Base-by-base conservation (phyloP, 345 rosid species). In the Crucihimalaya himalaica region DNA sequence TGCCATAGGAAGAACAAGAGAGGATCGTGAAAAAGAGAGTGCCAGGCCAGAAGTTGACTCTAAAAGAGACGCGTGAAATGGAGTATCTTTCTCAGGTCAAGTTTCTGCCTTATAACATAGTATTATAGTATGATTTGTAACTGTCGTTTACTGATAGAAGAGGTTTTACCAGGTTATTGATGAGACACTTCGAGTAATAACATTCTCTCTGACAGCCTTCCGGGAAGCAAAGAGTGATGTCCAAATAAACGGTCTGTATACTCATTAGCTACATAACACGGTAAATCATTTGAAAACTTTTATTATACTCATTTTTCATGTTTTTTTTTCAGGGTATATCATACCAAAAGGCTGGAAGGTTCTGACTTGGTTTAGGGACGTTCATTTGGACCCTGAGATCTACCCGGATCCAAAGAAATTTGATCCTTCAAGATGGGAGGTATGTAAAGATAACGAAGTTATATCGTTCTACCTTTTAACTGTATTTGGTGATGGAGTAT, bases 381-480 rank as follows among this genome's bases (percentile, higher is more conserved):
- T 93, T 50, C 97, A 93, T 63, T 78, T 82, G 31, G 89, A 91
- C 61, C 85, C 87, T 6, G 84, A 85, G 63, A 82, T 74, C 57
- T 91, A 89, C 72, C 86, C 86, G 0, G 83, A 88, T 63, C 96
- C 96, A 11, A 84, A 23, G 62, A 81, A 81, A 50, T 93, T 91
- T 54, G 75, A 91, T 80, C 98, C 98, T 72, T 82, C 88, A 6
- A 80, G 97, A 86, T 93, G 97, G 97, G 86, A 93, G 73, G 98
- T 93, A 72, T 79, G 88, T 75, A 68, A 39, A 60, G 27, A 40
- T 55, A 1, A 45, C 11, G 29, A 20, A 42, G 47, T 53, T 70
- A 9, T 9, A 34, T 6, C 31, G 31, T 28, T 28, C 31, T 28
- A 34, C 39, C 39, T 34, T 10, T 8, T 8, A 34, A 34, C 12